Evolutionary conservation across 1,139 yeast species (phyloP).

Genomic region (Kodamaea ohmeri): DNA sequence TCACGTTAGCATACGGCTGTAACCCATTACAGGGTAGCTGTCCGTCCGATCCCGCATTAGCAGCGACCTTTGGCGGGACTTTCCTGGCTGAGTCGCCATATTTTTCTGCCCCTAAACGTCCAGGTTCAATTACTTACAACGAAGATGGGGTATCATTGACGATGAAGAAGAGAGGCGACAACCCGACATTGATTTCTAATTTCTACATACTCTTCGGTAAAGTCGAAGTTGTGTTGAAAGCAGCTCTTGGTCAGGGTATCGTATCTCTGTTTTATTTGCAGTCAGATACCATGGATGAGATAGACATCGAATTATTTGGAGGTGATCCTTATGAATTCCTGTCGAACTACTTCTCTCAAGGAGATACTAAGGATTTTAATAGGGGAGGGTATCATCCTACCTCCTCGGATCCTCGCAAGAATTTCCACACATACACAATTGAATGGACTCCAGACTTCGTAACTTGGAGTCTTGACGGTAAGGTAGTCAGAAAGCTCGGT

Average conservation of each 20-base stretch:
- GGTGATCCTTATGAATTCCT: conserved; percentile 71
- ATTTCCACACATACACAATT: conserved; percentile 71
- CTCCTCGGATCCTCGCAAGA: conserved; percentile 47
- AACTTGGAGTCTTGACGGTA: conserved; percentile 63
- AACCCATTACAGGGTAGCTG: conserved; percentile 35
- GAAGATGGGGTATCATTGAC: conserved; percentile 57
- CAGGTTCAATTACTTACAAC: conserved; percentile 27
- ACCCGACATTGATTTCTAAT: conserved; percentile 71
- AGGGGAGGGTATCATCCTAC: conserved; percentile 68
- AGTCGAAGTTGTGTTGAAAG: conserved; percentile 66
- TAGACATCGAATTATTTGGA: conserved; percentile 84
- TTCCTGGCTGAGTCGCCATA: conserved; percentile 42
- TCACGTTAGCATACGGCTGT: conserved; percentile 22
- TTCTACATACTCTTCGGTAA: conserved; percentile 87
- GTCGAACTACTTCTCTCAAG: conserved; percentile 79
- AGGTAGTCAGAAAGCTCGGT: conserved; percentile 54
- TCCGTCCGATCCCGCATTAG: conserved; percentile 54
- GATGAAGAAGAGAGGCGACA: conserved; percentile 60
- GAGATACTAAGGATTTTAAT: conserved; percentile 70
- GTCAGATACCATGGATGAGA: conserved; percentile 83
- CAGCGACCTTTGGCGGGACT: conserved; percentile 48
- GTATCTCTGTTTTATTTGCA: conserved; percentile 79
- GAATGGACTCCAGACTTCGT: conserved; percentile 72
- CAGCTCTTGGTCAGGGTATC: conserved; percentile 74
- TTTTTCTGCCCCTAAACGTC: conserved; percentile 28